Percentiles rank a stretch among this genome's conserved stretches.
phyloP scores from a whole-genome alignment of 73 alveolate genomes.

The Paramecium octaurelia region DNA sequence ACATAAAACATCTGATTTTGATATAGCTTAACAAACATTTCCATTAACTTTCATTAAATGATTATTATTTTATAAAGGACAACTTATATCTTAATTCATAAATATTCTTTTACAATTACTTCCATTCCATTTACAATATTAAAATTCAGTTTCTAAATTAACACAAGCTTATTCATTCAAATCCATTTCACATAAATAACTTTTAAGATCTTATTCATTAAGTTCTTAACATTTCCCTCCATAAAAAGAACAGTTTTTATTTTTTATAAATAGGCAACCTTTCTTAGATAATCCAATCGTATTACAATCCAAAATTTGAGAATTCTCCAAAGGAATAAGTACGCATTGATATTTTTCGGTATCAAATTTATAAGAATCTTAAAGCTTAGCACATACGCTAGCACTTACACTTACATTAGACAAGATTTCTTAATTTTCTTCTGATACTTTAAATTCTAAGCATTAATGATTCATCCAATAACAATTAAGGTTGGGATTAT shows the following conservation, averaged over 20 bases:
- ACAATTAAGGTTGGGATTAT: too few relatives aligned
- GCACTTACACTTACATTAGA: too few relatives aligned
- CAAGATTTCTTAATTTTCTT: too few relatives aligned
- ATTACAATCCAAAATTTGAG: background rate
- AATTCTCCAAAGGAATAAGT: too few relatives aligned
- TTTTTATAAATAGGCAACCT: background rate
- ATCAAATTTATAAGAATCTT: too few relatives aligned
- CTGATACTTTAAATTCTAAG: too few relatives aligned
- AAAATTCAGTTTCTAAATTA: background rate
- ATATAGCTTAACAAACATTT: background rate
- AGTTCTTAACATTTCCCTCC: background rate
- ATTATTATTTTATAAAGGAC: background rate
- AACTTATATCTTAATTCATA: background rate
- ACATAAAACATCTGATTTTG: background rate
- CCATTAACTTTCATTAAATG: background rate
- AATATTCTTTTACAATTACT: background rate
- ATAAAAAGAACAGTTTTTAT: background rate
- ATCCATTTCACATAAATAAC: background rate
- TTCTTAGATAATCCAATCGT: background rate
- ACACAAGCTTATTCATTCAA: background rate
- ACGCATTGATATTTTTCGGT: too few relatives aligned
- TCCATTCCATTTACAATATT: constrained; percentile 39
- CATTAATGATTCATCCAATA: too few relatives aligned
- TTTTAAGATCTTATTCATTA: background rate
- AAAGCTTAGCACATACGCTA: too few relatives aligned